Evolutionary conservation across 208 protist species (phyloP), one percentile per base, ranked within the genome.

Genomic region (Angomonas ambiguus): DNA sequence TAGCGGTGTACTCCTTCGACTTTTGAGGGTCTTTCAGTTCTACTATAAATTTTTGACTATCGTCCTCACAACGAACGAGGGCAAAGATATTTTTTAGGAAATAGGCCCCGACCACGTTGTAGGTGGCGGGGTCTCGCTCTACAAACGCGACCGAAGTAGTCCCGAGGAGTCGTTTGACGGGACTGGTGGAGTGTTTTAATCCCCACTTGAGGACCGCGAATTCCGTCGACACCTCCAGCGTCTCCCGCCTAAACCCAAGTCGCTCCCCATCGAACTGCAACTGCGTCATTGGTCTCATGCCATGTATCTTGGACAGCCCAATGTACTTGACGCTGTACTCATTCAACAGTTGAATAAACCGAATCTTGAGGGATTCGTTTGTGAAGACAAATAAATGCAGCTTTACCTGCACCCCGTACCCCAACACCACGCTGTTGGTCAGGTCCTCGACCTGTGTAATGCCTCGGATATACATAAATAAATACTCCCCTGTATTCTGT

Each of bases 71-170:
- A 1, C 95, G 91, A 6, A 97, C 77, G 1, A 97, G 67, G 3
- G 85, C 74, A 56, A 83, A 89, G 24, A 98, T 79, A 35, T 75
- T 71, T 2, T 55, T 28, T 0, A 97, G 79, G 33, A 87, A 75
- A 68, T 85, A 82, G 1, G 68, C 88, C 45, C 82, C 87, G 30
- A 90, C 71, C 1, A 80, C 62, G 57, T 77, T 93, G 74, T 98
- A 98, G 22, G 86, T 88, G 4, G 76, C 75, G 0, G 88, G 81
- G 55, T 98, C 94, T 20, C 93, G 76, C 69, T 98, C 92, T 0
- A 95, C 70, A n/a, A 97, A n/a, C 34, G 76, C 86, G 0, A 80
- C 35, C 24, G 74, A 53, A 1, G 88, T 92, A 0, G 92, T 90
- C 45, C 85, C 83, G 16, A 97, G 67, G 13, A 93, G 59, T 0